Evolutionary conservation across 768 basidiomycete genomes (phyloP), one percentile per base, ranked within the genome.

Genomic region (Epithele typhae): DNA sequence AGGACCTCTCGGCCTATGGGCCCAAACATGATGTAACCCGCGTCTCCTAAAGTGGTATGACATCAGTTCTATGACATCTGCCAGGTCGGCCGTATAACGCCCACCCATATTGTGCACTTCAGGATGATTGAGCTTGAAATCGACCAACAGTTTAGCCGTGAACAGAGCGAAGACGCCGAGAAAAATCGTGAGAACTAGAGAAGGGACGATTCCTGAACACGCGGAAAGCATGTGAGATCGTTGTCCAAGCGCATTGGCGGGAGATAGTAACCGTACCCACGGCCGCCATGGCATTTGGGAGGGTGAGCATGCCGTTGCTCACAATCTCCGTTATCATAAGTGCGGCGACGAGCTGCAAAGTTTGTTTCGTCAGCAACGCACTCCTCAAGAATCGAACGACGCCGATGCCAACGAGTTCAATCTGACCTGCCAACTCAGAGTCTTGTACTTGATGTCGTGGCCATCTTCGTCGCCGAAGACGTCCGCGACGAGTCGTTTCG

Each of bases 261-360:
- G n/a, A n/a, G n/a, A n/a, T n/a, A n/a, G n/a, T n/a, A n/a, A n/a
- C 8, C 65, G 51, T 52, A 76, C 76, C 77, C 40, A 78, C 75
- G 3, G 69, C 71, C 5, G 77, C 77, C 47, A 78, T 66, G 10
- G 76, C 67, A 38, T 70, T 74, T 0, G 77, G 77, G 6, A 79
- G 63, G 15, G 77, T 76, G 14, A 78, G 56, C 71, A 78, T 74
- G 11, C 77, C 77, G 58, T 77, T 78, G 59, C 73, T 74, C 24
- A 79, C 75, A 22, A 78, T 77, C 56, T 78, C 77, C 34, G 77
- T 75, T 44, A 77, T 77, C 77, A 79, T 79, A 17, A 79, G 59
- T 42, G 76, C 51, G 22, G 65, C 61, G 7, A 77, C 73, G 48
- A 76, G 73, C 74, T 77, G 43, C 8, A 7, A 30, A 30, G n/a